Conservation (phyloP, 176 grass and related monocot species). For the Oryza meyeriana region DNA sequence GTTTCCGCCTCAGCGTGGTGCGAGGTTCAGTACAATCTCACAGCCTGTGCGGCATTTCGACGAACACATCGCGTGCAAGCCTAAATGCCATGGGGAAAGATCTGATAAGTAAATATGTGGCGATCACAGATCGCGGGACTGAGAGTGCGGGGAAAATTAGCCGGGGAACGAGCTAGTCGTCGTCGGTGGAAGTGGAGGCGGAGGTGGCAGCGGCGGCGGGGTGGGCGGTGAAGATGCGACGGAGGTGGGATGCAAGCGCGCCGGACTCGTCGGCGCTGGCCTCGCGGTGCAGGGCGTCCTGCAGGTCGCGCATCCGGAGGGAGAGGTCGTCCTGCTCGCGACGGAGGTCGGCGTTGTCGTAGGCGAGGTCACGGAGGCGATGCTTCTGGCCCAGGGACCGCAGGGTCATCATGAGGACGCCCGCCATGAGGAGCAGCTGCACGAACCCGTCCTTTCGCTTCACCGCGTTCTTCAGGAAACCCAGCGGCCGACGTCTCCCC, state of each 20-base stretch:
- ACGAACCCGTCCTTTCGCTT: slow-evolving; percentile 85
- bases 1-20: neutral
- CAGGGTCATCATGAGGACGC: slow-evolving; percentile 82
- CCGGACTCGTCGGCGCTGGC: slow-evolving; percentile 62
- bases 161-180: neutral
- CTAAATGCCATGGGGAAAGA: neutral
- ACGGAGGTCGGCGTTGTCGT: slow-evolving; percentile 63
- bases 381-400: slow-evolving; percentile 83
- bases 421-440: slow-evolving; percentile 78
- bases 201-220: slow-evolving; percentile 21
- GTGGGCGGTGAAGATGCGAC: slow-evolving; percentile 60
- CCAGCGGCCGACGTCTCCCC: neutral
- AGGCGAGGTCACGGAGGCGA: slow-evolving; percentile 65
- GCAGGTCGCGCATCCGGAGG: slow-evolving; percentile 55
- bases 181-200: no score
- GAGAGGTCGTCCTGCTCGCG: slow-evolving; percentile 49
- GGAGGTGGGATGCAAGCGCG: slow-evolving; percentile 61
- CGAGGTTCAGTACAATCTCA: neutral
- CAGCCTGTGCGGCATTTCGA: slow-evolving; percentile 31
- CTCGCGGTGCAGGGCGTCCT: slow-evolving; percentile 62
- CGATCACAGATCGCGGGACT: neutral
- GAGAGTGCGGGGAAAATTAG: neutral
- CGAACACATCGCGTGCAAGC: slow-evolving; percentile 30
- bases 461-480: slow-evolving; percentile 55
- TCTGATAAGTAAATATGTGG: neutral